These are phyloP conservation scores for Ascodesmis nigricans DNA, from an alignment of 495 filamentous ascomycete genomes.

Conservation along the genomic window DNA sequence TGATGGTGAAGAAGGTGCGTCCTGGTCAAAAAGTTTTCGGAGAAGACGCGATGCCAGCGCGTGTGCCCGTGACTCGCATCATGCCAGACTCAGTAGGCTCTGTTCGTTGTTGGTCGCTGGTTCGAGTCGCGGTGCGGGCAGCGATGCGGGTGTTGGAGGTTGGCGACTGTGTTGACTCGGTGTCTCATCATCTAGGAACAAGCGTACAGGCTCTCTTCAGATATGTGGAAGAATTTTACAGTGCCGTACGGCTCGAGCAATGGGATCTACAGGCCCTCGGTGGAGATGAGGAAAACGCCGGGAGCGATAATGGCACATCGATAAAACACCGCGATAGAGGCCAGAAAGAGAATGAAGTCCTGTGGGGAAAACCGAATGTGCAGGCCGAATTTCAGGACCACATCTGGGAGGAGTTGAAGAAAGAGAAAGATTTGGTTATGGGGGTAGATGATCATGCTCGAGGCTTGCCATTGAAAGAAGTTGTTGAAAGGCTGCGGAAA, in stretches of 20 bases:
- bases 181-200: conserved; percentile 12
- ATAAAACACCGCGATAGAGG: no score
- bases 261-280: neutral
- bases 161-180: conserved; percentile 5
- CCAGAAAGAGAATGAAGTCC: no score
- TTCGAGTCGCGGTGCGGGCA: neutral
- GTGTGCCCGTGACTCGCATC: no score
- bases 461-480: conserved; percentile 16
- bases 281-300: neutral
- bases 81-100: no score
- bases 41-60: no score
- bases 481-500: conserved; percentile 17
- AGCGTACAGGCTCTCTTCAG: conserved; percentile 17
- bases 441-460: conserved; percentile 17
- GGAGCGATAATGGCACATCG: no score
- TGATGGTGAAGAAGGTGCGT: conserved; percentile 21
- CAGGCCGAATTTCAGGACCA: conserved; percentile 21
- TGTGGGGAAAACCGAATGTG: conserved; percentile 18
- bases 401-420: conserved; percentile 18
- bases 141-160: conserved; percentile 6
- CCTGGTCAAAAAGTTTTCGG: no score
- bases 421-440: conserved; percentile 17
- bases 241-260: neutral
- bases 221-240: conserved; percentile 22
- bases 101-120: conserved; percentile 1